Evolutionary conservation across 2,329 filamentous ascomycete genomes (phyloP).

Genomic region (Fusarium sp.): DNA sequence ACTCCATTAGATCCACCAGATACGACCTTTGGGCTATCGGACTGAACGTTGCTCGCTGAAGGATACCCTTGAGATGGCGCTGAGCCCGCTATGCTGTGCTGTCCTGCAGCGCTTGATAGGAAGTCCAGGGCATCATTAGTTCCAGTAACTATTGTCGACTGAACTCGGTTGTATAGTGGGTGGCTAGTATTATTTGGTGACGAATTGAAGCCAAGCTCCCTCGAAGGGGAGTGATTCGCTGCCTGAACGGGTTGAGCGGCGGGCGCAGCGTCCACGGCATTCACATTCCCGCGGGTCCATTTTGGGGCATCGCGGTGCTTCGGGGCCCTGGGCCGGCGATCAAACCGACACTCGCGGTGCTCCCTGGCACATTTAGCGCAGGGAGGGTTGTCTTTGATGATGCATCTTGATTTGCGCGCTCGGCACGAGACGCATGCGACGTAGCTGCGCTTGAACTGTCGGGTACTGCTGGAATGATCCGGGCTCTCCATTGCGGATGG

Average conservation of each 20-base stretch:
- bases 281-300: constrained; percentile 9
- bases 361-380: constrained; percentile 30
- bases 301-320: constrained; percentile 25
- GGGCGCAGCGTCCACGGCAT: not conserved
- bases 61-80: not conserved
- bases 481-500: constrained; percentile 9
- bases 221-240: not conserved
- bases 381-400: constrained; percentile 30
- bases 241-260: not conserved
- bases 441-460: constrained; percentile 31
- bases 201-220: not conserved
- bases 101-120: constrained; percentile 20
- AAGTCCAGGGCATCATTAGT: constrained; percentile 31
- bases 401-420: constrained; percentile 25
- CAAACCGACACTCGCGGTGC: constrained; percentile 28
- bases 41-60: not conserved
- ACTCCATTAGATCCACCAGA: constrained; percentile 6
- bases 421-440: constrained; percentile 32
- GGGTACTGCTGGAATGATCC: not conserved
- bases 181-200: not conserved
- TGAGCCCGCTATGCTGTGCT: constrained; percentile 8
- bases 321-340: constrained; percentile 12
- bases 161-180: constrained; percentile 19
- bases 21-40: not conserved
- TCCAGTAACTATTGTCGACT: constrained; percentile 26